A percentile compares a stretch with the other conserved stretches of the same genome.
Evolutionary conservation across 2,329 filamentous ascomycete species (phyloP).

Genomic region (Aspergillus pseudotamarii): DNA sequence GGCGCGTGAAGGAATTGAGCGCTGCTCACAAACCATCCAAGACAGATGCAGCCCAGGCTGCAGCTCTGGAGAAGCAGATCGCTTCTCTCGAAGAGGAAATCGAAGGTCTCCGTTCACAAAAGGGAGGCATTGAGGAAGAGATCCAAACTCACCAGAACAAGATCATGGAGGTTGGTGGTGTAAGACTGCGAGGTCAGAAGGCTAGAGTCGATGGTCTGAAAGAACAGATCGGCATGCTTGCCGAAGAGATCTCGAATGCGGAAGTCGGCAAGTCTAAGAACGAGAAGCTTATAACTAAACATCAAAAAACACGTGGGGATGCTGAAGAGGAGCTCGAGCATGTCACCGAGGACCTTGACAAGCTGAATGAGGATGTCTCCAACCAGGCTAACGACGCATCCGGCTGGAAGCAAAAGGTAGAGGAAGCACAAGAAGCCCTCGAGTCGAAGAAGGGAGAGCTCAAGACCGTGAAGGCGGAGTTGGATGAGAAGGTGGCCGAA

Average conservation of each 20-base stretch:
- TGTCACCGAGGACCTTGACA: constrained; percentile 72
- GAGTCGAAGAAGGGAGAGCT: constrained; percentile 80
- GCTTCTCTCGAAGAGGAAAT: constrained; percentile 75
- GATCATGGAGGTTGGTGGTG: constrained; percentile 97
- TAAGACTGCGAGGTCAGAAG: constrained; percentile 86
- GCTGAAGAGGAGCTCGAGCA: constrained; percentile 77
- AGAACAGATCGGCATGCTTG: constrained; percentile 77
- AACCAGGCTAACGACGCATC: constrained; percentile 76
- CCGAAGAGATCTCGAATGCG: constrained; percentile 80
- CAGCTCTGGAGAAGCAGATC: constrained; percentile 76
- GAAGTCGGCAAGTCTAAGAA: constrained; percentile 90
- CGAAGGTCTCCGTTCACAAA: constrained; percentile 77
- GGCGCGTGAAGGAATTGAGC: constrained; percentile 80
- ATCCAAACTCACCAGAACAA: constrained; percentile 92
- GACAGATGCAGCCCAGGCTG: constrained; percentile 74
- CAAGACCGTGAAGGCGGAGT: constrained; percentile 74
- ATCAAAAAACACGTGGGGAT: constrained; percentile 79
- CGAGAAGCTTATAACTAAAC: constrained; percentile 86
- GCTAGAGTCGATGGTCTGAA: constrained; percentile 88
- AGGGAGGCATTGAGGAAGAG: constrained; percentile 85
- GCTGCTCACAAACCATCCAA: constrained; percentile 80
- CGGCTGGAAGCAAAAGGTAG: constrained; percentile 70
- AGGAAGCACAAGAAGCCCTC: constrained; percentile 78
- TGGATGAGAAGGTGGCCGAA: constrained; percentile 83
- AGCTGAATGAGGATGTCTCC: constrained; percentile 75